These are phyloP conservation scores for Neurospora crassa DNA, from an alignment of 2,329 filamentous ascomycete genomes.

Conservation along the genomic window DNA sequence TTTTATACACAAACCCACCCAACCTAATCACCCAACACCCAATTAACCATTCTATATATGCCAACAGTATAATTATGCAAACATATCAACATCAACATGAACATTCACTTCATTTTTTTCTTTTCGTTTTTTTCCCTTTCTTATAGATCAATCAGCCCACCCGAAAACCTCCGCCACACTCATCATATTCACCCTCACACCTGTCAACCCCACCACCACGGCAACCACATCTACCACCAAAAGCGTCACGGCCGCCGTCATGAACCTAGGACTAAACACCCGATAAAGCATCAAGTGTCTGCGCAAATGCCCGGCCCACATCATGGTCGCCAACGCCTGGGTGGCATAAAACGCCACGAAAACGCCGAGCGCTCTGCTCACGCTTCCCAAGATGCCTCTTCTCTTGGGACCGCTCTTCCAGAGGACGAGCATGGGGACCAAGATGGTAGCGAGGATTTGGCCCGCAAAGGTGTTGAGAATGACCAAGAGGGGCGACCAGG, in stretches of 20 bases:
- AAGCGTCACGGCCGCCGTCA: conserved; percentile 66
- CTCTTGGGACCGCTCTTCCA: conserved; percentile 84
- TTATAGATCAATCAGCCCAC: conserved; percentile 40
- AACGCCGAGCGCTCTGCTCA: conserved; percentile 60
- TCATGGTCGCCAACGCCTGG: conserved; percentile 75
- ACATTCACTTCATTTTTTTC: neutral
- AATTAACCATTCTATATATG: neutral
- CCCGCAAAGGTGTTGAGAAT: conserved; percentile 80
- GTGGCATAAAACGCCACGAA: conserved; percentile 78
- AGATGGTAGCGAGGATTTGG: conserved; percentile 72
- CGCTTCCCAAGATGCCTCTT: conserved; percentile 56
- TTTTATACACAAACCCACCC: neutral
- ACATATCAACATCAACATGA: neutral
- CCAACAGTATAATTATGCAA: neutral
- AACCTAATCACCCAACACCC: neutral
- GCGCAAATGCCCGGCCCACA: conserved; percentile 80
- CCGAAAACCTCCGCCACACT: conserved; percentile 87
- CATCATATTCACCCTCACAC: conserved; percentile 64
- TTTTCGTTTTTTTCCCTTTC: neutral
- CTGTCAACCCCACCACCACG: conserved; percentile 61
- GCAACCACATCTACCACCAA: conserved; percentile 69
- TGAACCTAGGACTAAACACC: conserved; percentile 85
- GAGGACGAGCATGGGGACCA: conserved; percentile 70
- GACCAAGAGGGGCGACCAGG: conserved; percentile 77
- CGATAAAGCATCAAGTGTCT: conserved; percentile 94